A percentile compares a stretch with the other conserved stretches of the same genome.
phyloP scores from a whole-genome alignment of 2,329 filamentous ascomycete genomes.

The Tolypocladium tundrense region DNA sequence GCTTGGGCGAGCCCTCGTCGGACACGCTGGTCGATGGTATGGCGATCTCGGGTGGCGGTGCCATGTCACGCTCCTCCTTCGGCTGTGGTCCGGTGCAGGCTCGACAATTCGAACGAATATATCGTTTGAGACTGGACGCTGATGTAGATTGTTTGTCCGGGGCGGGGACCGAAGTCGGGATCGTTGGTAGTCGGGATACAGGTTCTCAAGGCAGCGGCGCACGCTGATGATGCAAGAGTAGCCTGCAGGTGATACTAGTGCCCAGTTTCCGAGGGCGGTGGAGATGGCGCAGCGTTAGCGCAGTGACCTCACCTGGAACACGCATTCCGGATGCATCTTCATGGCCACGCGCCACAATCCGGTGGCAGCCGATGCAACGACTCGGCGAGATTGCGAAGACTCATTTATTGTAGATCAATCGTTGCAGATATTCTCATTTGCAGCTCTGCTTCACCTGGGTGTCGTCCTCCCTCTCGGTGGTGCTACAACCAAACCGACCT shows the following conservation, averaged over 20 bases:
- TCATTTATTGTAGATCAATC: too few species aligned
- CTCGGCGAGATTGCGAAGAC: background rate
- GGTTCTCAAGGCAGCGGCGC: background rate
- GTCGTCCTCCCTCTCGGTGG: too few species aligned
- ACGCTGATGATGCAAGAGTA: background rate
- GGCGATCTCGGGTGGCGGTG: constrained; percentile 55
- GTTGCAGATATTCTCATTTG: too few species aligned
- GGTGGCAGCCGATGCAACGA: background rate
- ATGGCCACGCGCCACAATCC: background rate
- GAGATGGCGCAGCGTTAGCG: background rate
- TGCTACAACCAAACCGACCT: too few species aligned
- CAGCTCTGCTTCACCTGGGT: too few species aligned
- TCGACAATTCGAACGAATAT: background rate
- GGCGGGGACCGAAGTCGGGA: too few species aligned
- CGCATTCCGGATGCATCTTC: background rate
- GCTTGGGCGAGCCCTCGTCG: constrained; percentile 42
- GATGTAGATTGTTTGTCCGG: too few species aligned
- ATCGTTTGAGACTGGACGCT: background rate
- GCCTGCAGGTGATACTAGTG: background rate
- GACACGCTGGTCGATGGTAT: constrained; percentile 56
- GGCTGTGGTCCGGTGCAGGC: background rate
- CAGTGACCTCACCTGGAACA: background rate
- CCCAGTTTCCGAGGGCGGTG: background rate
- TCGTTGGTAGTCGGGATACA: background rate
- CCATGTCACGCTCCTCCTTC: constrained; percentile 31